Conservation (phyloP, 768 basidiomycete species). For the Hortiboletus flavorubellus region DNA sequence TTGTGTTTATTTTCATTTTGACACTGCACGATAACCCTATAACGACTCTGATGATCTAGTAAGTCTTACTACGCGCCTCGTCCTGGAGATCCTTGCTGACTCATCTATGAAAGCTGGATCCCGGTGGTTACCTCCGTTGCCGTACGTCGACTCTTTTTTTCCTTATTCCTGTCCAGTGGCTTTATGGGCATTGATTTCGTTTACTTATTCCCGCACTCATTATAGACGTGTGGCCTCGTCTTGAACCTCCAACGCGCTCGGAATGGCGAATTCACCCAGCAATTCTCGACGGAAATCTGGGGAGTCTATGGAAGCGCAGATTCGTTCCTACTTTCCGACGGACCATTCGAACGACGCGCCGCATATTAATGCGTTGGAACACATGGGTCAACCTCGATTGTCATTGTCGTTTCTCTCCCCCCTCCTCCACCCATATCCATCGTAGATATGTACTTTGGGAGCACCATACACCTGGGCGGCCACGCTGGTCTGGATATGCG, state of each 20-base stretch:
- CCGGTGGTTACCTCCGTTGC: slow-evolving; percentile 15
- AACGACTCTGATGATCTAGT: slow-evolving; percentile 14
- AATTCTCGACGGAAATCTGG: slow-evolving; percentile 18
- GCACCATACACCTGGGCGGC: neutral
- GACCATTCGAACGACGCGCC: neutral
- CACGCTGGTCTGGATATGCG: neutral
- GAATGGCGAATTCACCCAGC: accelerated
- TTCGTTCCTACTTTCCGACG: slow-evolving; percentile 12
- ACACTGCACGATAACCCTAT: slow-evolving; percentile 1
- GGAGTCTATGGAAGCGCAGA: slow-evolving; percentile 13
- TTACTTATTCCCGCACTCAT: neutral
- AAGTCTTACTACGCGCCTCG: neutral
- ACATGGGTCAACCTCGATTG: neutral
- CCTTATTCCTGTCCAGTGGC: too few relatives aligned
- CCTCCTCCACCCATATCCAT: neutral
- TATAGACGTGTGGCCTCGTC: slow-evolving; percentile 16
- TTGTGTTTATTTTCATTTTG: neutral
- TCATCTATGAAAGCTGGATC: slow-evolving; percentile 13
- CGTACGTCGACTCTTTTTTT: slow-evolving; percentile 7
- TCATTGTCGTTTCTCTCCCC: neutral
- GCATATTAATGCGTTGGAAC: neutral
- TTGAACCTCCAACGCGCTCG: slow-evolving; percentile 15
- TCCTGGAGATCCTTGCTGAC: neutral
- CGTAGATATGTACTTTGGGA: too few relatives aligned
- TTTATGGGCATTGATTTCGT: neutral